Evolutionary conservation across 1,284 basidiomycete species (phyloP).

Genomic region (Thecaphora thlaspeos): DNA sequence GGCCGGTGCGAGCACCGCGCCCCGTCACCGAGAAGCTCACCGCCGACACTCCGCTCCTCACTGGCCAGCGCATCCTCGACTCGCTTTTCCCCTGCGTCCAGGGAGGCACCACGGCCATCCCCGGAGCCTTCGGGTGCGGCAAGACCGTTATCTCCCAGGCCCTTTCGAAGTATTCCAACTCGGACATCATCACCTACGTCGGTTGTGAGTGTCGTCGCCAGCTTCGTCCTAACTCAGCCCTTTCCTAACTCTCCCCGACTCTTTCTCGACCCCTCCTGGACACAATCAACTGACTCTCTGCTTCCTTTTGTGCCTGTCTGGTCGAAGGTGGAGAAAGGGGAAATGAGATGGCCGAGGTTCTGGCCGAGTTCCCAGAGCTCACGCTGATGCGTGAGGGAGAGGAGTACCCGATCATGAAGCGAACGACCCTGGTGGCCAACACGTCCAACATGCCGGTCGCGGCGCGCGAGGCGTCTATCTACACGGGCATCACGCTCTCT

Average conservation of each 20-base stretch:
- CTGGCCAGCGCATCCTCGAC: conserved; percentile 95
- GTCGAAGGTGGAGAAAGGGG: conserved; percentile 57
- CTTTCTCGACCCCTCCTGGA: too few relatives aligned
- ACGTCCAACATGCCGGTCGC: conserved; percentile 99
- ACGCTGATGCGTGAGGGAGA: conserved; percentile 84
- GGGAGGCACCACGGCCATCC: conserved; percentile 98
- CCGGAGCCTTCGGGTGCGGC: conserved; percentile 92
- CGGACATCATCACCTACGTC: conserved; percentile 98
- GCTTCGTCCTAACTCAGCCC: conserved; percentile 4
- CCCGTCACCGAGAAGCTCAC: conserved; percentile 92
- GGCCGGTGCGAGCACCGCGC: conserved; percentile 97
- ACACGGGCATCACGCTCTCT: conserved; percentile 98
- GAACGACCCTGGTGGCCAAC: conserved; percentile 96
- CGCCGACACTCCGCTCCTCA: conserved; percentile 86
- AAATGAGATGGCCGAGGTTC: conserved; percentile 93
- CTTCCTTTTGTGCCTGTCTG: neutral
- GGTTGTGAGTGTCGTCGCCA: conserved; percentile 67
- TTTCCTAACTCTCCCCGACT: too few relatives aligned
- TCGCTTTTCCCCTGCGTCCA: conserved; percentile 98
- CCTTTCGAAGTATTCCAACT: conserved; percentile 98
- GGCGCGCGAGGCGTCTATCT: conserved; percentile 98
- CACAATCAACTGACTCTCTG: conserved; percentile 2
- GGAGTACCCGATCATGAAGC: conserved; percentile 99
- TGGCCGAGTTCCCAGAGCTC: conserved; percentile 92
- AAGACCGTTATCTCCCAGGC: conserved; percentile 63